Base-by-base conservation (phyloP, 768 basidiomycete species). In the Naganishia antarctica region DNA sequence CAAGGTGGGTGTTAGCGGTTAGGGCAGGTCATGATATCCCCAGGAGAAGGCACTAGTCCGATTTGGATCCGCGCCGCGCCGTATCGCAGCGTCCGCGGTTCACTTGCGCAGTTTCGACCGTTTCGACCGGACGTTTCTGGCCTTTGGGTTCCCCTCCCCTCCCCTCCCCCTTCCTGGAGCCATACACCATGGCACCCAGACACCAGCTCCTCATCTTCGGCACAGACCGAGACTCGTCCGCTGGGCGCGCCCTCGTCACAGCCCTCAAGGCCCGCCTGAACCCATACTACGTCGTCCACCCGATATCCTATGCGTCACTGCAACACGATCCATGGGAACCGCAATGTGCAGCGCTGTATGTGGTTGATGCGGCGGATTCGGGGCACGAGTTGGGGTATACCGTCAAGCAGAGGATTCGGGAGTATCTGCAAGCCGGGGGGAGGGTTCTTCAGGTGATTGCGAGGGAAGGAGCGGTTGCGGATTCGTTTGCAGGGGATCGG, bases 201-300 rank as follows among this genome's bases (percentile, higher is more conserved):
- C 53, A 57, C 37, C 53, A 57, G 13, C 21, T 57, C 5, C 53
- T 57, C 37, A 4, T 57, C 37, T 40, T 40, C 26, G 53, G 23
- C 23, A 32, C 53, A 1, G 1, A 25, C 4, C 11, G 34, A 8
- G 53, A 40, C 32, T 9, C 32, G 9, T 9, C n/a, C n/a, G n/a
- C n/a, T n/a, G n/a, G n/a, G n/a, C 50, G 32, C 28, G 4, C 31
- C 34, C 23, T 40, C 12, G 21, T 40, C 37, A 29, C 23, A n/a
- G 50, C 11, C 31, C 34, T 57, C 21, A 57, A 57, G 32, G 34
- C 53, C 23, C 53, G 28, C 11, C 34, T 40, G 21, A 40, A 37
- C 21, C 53, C 53, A 37, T 57, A 37, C 53, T 57, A 57, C 34
- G 53, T 25, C n/a, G 53, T 57, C 4, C 53, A 57, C 13, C n/a